Evolutionary conservation across 177 flowering plant species (phyloP).

Genomic region (Vitis hybrid): DNA sequence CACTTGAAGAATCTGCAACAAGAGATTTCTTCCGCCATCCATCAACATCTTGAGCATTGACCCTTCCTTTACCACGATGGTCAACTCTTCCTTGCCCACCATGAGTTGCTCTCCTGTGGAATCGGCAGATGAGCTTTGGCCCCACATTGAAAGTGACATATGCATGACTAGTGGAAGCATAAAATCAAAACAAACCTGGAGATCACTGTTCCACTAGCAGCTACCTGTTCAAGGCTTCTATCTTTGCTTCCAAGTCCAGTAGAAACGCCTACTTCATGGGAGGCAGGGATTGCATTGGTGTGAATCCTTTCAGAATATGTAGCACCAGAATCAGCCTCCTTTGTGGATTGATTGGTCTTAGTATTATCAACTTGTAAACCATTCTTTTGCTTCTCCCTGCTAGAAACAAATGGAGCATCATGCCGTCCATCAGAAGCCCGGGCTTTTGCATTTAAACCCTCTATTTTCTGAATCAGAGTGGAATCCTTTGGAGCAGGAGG

Average conservation of each 20-base stretch:
- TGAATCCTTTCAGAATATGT: conserved; percentile 29
- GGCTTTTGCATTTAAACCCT: conserved; percentile 76
- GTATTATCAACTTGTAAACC: conserved; percentile 24
- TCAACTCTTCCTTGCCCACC: conserved; percentile 51
- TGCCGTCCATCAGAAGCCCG: conserved; percentile 57
- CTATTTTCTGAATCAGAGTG: conserved; percentile 71
- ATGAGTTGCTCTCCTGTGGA: conserved; percentile 46
- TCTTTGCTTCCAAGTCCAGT: conserved; percentile 18
- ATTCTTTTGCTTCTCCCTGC: conserved; percentile 40
- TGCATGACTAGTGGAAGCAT: conserved; percentile 13
- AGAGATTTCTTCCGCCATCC: conserved; percentile 57
- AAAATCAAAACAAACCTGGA: conserved; percentile 34
- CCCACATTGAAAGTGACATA: conserved; percentile 15
- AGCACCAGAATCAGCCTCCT: conserved; percentile 26
- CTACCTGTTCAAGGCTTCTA: conserved; percentile 26
- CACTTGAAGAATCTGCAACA: conserved; percentile 21
- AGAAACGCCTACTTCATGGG: conserved; percentile 21
- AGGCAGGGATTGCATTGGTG: conserved; percentile 14
- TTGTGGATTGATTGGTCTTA: conserved; percentile 18
- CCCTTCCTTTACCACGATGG: conserved; percentile 54
- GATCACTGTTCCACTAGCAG: conserved; percentile 20
- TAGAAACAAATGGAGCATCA: conserved; percentile 31
- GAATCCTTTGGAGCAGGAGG: conserved; percentile 44
- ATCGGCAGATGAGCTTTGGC: conserved; percentile 17
- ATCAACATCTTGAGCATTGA: conserved; percentile 48